Conservation (phyloP, 441 rosid species). For the Gossypium schwendimanii region DNA sequence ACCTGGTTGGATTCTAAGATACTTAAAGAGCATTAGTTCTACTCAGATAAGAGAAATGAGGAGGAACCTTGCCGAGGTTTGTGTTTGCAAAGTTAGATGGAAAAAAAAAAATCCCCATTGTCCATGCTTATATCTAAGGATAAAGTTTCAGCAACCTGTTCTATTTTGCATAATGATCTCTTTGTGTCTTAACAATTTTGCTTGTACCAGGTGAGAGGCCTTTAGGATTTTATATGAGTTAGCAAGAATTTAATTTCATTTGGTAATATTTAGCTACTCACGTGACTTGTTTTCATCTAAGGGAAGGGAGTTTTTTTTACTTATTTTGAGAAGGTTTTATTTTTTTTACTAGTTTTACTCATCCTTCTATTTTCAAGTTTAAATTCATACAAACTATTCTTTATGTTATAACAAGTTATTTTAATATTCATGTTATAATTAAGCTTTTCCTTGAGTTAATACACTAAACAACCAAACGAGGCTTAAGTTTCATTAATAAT, state of each 20-base stretch:
- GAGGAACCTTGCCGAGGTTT: slow-evolving; percentile 64
- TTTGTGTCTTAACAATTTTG: neutral
- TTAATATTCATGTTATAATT: too few species aligned
- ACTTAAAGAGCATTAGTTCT: slow-evolving; percentile 46
- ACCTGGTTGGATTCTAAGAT: slow-evolving; percentile 74
- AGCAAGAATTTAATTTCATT: too few species aligned
- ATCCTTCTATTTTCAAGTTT: too few species aligned
- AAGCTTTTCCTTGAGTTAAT: too few species aligned
- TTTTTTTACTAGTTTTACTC: too few species aligned
- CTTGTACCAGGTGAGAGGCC: neutral
- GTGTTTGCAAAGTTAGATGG: slow-evolving; percentile 13
- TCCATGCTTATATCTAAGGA: neutral
- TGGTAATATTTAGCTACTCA: too few species aligned
- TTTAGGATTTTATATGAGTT: neutral
- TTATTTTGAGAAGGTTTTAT: too few species aligned
- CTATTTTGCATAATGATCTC: neutral
- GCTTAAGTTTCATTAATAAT: neutral
- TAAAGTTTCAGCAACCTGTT: neutral
- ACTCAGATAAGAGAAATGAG: slow-evolving; percentile 47
- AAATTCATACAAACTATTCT: too few species aligned
- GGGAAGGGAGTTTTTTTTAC: too few species aligned
- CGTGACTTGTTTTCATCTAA: too few species aligned
- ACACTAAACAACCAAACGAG: too few species aligned
- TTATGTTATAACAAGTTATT: too few species aligned
- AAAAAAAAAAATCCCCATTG: neutral